Evolutionary conservation across 768 basidiomycete genomes (phyloP).

Genomic region (Crucibulum laeve): DNA sequence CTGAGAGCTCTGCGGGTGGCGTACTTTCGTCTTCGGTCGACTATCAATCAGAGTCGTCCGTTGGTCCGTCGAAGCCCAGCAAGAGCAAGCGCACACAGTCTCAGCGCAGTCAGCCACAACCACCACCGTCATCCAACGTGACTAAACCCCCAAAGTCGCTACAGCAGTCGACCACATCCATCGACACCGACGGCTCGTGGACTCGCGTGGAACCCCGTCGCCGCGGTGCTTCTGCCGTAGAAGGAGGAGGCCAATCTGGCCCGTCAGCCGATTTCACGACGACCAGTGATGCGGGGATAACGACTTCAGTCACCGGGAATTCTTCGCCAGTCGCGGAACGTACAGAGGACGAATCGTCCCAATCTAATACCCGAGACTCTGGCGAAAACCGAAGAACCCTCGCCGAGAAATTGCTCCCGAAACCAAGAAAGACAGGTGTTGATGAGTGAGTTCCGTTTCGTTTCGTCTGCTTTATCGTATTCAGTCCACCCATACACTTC

Average conservation of each 20-base stretch:
- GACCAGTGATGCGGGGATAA: constrained; percentile 47
- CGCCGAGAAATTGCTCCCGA: constrained; percentile 63
- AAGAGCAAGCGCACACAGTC: constrained; percentile 4
- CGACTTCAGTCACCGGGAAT: constrained; percentile 37
- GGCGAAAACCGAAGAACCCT: constrained; percentile 36
- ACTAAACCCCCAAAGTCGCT: constrained; percentile 13
- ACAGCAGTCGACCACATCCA: constrained; percentile 29
- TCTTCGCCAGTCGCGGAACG: constrained; percentile 33
- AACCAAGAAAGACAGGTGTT: constrained; percentile 58
- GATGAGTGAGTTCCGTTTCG: constrained; percentile 53
- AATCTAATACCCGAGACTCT: constrained; percentile 18
- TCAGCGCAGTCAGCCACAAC: constrained; percentile 6
- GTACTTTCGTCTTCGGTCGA: constrained; percentile 12
- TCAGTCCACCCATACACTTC: no score
- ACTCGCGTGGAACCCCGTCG: constrained; percentile 61
- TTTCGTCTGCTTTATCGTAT: constrained; percentile 6
- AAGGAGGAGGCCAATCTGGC: constrained; percentile 7
- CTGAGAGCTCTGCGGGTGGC: neutral
- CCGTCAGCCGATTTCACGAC: constrained; percentile 31
- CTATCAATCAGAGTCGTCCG: constrained; percentile 14
- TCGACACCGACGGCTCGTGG: constrained; percentile 63
- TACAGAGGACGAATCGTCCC: constrained; percentile 20
- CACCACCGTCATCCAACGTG: constrained; percentile 12
- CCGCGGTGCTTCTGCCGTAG: constrained; percentile 13
- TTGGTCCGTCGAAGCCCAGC: constrained; percentile 4